Conservation (phyloP, 371 early-diverging fungal species). For the Actinomortierella ambigua region DNA sequence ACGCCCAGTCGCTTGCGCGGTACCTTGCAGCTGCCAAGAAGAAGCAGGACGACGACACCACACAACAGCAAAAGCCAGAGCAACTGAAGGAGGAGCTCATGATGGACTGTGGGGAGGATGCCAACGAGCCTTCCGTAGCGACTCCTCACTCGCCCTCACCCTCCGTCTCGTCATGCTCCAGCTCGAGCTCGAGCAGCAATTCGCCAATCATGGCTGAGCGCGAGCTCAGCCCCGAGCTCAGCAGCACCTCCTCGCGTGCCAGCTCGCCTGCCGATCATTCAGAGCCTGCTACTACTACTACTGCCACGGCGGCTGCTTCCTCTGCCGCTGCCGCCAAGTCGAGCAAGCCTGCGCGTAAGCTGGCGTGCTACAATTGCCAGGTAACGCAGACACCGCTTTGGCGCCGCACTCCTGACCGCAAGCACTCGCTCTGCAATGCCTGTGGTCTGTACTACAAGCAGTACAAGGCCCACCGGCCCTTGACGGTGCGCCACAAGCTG, state of each 20-base stretch:
- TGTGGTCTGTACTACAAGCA: slow-evolving; percentile 85
- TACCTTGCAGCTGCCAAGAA: slow-evolving; percentile 29
- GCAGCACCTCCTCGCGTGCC: slow-evolving; percentile 1
- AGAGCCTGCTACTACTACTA: too few relatives aligned
- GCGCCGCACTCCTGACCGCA: slow-evolving; percentile 78
- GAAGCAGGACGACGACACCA: not conserved
- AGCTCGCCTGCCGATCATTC: not conserved
- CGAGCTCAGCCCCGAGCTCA: slow-evolving; percentile 25
- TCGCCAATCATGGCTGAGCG: slow-evolving; percentile 27
- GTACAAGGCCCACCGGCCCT: slow-evolving; percentile 72
- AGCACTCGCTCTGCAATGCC: slow-evolving; percentile 84
- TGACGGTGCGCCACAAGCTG: slow-evolving; percentile 64
- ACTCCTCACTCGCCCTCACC: slow-evolving; percentile 28
- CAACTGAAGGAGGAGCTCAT: slow-evolving; percentile 23
- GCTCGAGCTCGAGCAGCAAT: not conserved
- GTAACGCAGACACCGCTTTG: slow-evolving; percentile 83
- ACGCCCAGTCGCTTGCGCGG: slow-evolving; percentile 37
- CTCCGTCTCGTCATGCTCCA: not conserved
- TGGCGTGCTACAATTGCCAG: slow-evolving; percentile 81
- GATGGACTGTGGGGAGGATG: slow-evolving; percentile 13
- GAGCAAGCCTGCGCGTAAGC: slow-evolving; percentile 60
- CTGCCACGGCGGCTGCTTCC: too few relatives aligned
- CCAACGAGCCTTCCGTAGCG: slow-evolving; percentile 6
- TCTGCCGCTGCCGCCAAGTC: not conserved
- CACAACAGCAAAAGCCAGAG: not conserved